phyloP scores from a whole-genome alignment of 495 filamentous ascomycete genomes.

The Xylaria castorea region DNA sequence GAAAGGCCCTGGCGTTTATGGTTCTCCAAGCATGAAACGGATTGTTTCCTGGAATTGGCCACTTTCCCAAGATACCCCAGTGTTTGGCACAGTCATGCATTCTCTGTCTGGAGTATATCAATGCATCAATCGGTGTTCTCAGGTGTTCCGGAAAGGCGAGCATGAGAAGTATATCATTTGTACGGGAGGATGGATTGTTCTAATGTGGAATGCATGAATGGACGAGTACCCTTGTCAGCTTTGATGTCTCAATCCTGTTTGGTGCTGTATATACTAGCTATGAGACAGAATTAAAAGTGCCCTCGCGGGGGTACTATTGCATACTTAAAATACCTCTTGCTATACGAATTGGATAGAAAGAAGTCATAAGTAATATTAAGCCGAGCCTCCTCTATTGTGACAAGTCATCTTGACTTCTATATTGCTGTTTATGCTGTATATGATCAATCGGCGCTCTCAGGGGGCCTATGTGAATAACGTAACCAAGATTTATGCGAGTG shows the following conservation, averaged over 20 bases:
- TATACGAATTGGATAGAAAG: not conserved
- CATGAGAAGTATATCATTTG: not conserved
- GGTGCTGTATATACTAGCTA: conserved; percentile 18
- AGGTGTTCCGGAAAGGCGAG: not conserved
- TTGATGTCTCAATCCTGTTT: not conserved
- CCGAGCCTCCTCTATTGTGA: not conserved
- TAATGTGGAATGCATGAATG: not conserved
- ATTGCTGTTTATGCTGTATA: conserved; percentile 15
- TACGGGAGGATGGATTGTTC: not conserved
- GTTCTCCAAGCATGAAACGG: not conserved
- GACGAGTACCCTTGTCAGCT: not conserved
- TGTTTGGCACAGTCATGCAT: not conserved
- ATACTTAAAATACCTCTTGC: not conserved
- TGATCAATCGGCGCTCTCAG: not conserved
- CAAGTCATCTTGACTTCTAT: not conserved
- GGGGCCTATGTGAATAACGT: conserved; percentile 16
- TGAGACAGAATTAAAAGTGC: not conserved
- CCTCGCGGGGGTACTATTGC: not conserved
- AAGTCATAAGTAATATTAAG: not conserved
- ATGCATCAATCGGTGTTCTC: conserved; percentile 20
- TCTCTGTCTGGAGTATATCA: conserved; percentile 1
- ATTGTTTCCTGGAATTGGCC: conserved; percentile 8
- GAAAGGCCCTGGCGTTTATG: conserved; percentile 19
- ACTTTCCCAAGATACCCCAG: conserved; percentile 17
- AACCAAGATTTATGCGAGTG: conserved; percentile 14